Evolutionary conservation across 257 asterid species (phyloP).

Genomic region (Solanum ossicruentum): DNA sequence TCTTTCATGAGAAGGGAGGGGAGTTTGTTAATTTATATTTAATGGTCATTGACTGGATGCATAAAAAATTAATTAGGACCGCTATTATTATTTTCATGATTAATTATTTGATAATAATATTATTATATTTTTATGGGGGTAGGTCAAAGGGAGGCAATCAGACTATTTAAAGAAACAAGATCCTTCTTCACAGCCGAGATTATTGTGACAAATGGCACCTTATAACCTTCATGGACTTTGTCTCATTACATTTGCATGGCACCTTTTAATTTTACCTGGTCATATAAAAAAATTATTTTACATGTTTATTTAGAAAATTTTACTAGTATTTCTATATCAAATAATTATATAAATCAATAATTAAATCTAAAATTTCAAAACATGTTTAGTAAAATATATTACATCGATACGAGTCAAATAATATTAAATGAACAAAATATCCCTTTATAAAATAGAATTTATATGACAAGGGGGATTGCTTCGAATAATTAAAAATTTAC

Average conservation of each 20-base stretch:
- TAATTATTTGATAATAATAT: background rate
- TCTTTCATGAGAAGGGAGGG: background rate
- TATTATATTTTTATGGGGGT: background rate
- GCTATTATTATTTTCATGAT: background rate
- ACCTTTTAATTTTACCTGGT: background rate
- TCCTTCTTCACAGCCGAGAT: constrained; percentile 13
- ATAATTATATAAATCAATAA: too few species aligned
- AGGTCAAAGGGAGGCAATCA: background rate
- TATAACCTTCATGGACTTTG: background rate
- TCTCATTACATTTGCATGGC: background rate
- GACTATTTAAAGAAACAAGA: constrained; percentile 4
- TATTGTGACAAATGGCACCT: background rate
- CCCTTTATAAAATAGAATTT: background rate
- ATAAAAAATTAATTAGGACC: background rate
- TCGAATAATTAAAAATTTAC: background rate
- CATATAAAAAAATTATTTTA: too few species aligned
- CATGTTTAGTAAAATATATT: too few species aligned
- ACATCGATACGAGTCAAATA: too few species aligned
- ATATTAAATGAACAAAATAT: background rate
- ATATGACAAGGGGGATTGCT: background rate
- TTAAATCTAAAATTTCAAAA: too few species aligned
- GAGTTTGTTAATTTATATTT: background rate
- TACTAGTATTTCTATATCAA: too few species aligned
- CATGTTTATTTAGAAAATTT: too few species aligned
- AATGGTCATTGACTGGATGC: background rate